Evolutionary conservation across 805 yeast genomes (phyloP).

Genomic region (Starmerella potacharoeniae): DNA sequence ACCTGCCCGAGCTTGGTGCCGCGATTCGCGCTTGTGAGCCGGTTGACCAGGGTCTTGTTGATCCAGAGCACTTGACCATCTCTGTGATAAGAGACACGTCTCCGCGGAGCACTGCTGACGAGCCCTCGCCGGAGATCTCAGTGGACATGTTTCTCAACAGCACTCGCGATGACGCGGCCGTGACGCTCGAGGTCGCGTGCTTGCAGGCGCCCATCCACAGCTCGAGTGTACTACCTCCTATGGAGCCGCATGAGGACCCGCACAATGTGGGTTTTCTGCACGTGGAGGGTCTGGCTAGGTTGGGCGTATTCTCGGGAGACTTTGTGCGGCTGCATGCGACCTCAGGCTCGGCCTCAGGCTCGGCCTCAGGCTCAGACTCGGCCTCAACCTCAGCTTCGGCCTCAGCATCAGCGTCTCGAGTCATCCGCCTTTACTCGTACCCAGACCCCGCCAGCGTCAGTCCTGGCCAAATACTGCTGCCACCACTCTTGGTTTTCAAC

Average conservation of each 20-base stretch:
- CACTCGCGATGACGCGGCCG: not conserved
- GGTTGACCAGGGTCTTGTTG: constrained; percentile 51
- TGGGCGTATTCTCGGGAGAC: constrained; percentile 65
- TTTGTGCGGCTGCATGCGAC: constrained; percentile 30
- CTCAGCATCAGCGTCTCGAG: constrained; percentile 9
- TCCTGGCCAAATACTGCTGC: constrained; percentile 37
- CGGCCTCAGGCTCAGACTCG: too few relatives aligned
- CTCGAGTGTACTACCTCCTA: constrained; percentile 13
- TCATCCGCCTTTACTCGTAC: constrained; percentile 44
- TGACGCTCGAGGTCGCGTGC: constrained; percentile 6
- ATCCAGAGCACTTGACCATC: constrained; percentile 28
- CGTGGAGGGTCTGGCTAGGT: constrained; percentile 40
- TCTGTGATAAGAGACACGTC: constrained; percentile 19
- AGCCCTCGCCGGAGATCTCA: not conserved
- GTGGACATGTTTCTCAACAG: constrained; percentile 11
- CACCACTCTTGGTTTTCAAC: constrained; percentile 52
- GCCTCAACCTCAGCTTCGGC: not conserved
- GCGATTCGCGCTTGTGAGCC: constrained; percentile 58
- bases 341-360: not conserved
- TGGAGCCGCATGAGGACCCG: constrained; percentile 33
- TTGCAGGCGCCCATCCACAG: constrained; percentile 11
- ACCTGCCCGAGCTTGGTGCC: constrained; percentile 38
- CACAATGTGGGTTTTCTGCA: constrained; percentile 39
- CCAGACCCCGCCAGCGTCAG: constrained; percentile 48
- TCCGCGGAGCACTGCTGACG: not conserved